phyloP scores from a whole-genome alignment of 2,329 filamentous ascomycete species.

The Cladosporium sphaerospermum region DNA sequence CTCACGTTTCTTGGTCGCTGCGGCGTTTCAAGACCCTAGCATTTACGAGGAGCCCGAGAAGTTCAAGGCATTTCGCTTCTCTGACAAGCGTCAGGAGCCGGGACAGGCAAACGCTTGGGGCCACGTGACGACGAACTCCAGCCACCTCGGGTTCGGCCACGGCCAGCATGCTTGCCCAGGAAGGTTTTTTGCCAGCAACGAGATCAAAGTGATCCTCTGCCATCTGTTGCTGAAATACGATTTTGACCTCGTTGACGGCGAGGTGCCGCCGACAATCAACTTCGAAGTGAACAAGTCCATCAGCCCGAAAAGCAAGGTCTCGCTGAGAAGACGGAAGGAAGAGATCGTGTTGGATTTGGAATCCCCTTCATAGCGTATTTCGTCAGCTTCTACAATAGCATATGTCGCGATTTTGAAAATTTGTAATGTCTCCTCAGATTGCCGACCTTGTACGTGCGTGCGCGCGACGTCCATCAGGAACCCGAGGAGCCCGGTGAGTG shows the following conservation, averaged over 20 bases:
- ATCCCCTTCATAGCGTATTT: neutral
- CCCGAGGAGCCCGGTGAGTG: too few species aligned
- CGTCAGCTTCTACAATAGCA: too few species aligned
- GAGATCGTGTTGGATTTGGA: slow-evolving; percentile 5
- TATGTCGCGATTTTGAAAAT: too few species aligned
- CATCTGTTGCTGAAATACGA: slow-evolving; percentile 32
- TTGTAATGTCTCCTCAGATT: too few species aligned
- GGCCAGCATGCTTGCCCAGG: slow-evolving; percentile 32
- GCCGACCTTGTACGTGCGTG: too few species aligned
- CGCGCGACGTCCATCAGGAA: too few species aligned
- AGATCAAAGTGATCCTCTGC: slow-evolving; percentile 31
- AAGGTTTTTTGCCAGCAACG: slow-evolving; percentile 30
- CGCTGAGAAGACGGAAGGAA: slow-evolving; percentile 2
- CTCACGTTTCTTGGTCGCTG: slow-evolving; percentile 13
- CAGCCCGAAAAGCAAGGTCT: slow-evolving; percentile 5
- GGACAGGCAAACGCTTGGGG: slow-evolving; percentile 17
- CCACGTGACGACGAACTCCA: slow-evolving; percentile 13
- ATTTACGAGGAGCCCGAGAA: slow-evolving; percentile 15
- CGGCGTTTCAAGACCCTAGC: slow-evolving; percentile 13
- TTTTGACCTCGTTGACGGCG: slow-evolving; percentile 21
- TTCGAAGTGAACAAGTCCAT: slow-evolving; percentile 9
- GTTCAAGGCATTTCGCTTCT: slow-evolving; percentile 21
- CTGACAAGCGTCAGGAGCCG: slow-evolving; percentile 17
- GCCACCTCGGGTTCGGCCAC: slow-evolving; percentile 25
- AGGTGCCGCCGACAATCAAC: slow-evolving; percentile 4